Percentiles rank a stretch among this genome's conserved stretches.
phyloP scores from a whole-genome alignment of 31 red algal genomes.

The Pterothamnion heteromorphum region DNA sequence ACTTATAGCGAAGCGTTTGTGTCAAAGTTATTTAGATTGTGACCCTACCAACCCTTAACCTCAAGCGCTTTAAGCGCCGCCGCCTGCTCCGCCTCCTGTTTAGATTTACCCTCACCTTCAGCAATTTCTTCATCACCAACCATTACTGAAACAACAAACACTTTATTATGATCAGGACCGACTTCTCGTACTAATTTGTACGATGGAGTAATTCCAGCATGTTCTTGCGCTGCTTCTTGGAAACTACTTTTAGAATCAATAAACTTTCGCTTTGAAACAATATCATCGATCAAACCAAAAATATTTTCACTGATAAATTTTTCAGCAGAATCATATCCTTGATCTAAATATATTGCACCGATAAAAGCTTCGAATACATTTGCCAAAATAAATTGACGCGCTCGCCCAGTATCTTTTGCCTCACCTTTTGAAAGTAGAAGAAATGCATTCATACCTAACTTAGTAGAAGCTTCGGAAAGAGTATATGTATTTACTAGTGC shows the following conservation, averaged over 20 bases:
- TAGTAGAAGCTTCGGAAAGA: neutral
- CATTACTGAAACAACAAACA: neutral
- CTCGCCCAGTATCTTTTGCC: neutral
- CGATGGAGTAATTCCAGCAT: neutral
- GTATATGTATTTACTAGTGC: neutral
- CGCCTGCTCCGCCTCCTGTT: neutral
- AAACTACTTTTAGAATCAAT: neutral
- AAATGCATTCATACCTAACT: neutral
- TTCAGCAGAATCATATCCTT: neutral
- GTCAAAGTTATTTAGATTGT: no score
- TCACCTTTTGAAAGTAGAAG: neutral
- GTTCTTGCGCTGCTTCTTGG: neutral
- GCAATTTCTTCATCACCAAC: neutral
- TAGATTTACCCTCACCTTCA: neutral
- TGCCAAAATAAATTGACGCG: neutral
- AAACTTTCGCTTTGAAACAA: neutral
- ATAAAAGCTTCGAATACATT: constrained; percentile 10
- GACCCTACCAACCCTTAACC: neutral
- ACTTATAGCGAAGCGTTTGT: no score
- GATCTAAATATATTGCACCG: neutral
- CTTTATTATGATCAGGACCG: neutral
- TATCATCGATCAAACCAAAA: neutral
- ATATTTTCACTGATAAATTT: neutral
- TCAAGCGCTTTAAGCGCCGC: neutral
- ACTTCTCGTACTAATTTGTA: neutral